A percentile compares a stretch with the other conserved stretches of the same genome.
phyloP scores from a whole-genome alignment of 2,329 filamentous ascomycete species.

The Xylariales sp. region DNA sequence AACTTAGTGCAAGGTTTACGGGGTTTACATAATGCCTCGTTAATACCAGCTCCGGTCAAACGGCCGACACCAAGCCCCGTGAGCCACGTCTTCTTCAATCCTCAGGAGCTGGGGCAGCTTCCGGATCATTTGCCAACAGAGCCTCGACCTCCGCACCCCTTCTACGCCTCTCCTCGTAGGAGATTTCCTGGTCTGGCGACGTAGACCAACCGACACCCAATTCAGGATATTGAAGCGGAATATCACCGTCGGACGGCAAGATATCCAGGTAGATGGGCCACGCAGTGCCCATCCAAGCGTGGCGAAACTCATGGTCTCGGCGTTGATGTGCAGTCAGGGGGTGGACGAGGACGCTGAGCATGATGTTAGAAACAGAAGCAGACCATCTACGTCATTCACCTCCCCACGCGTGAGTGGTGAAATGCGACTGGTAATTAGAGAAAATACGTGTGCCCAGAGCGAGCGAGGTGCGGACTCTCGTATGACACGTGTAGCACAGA shows the following conservation, averaged over 20 bases:
- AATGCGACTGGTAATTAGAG: neutral
- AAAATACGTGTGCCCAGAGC: neutral
- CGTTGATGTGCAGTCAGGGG: slow-evolving; percentile 27
- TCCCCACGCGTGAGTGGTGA: neutral
- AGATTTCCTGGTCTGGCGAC: slow-evolving; percentile 21
- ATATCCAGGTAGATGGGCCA: slow-evolving; percentile 29
- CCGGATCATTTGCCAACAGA: slow-evolving; percentile 22
- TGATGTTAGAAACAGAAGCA: neutral
- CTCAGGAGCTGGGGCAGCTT: slow-evolving; percentile 26
- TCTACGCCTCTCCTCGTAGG: slow-evolving; percentile 25
- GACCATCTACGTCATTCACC: neutral
- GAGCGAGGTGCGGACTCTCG: neutral
- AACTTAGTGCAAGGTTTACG: no score
- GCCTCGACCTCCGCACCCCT: slow-evolving; percentile 25
- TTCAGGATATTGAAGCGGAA: slow-evolving; percentile 28
- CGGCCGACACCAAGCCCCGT: no score
- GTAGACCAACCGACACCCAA: slow-evolving; percentile 26
- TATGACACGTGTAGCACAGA: neutral
- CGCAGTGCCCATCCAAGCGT: slow-evolving; percentile 28
- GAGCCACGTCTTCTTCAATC: slow-evolving; percentile 14
- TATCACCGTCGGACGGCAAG: slow-evolving; percentile 20
- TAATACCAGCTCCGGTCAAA: no score
- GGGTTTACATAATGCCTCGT: no score
- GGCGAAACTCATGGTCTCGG: slow-evolving; percentile 26
- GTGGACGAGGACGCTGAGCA: slow-evolving; percentile 25